phyloP scores from a whole-genome alignment of 768 basidiomycete species.

The Pholiota microspora region DNA sequence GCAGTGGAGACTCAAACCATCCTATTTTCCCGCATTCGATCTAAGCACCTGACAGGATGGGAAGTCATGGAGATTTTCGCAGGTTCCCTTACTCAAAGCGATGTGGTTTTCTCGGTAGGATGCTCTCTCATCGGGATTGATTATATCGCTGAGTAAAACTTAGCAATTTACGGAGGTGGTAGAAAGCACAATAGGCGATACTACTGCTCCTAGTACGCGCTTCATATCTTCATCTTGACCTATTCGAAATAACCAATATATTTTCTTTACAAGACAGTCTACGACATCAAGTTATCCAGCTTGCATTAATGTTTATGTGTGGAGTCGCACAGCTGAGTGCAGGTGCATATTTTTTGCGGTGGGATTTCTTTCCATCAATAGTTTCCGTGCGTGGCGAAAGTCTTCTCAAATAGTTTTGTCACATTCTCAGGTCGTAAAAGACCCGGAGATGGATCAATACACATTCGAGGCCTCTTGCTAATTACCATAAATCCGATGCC shows the following conservation, averaged over 20 bases:
- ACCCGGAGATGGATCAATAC: slow-evolving; percentile 50
- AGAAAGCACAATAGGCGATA: slow-evolving; percentile 44
- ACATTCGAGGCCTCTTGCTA: slow-evolving; percentile 64
- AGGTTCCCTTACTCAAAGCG: slow-evolving; percentile 56
- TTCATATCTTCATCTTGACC: neutral
- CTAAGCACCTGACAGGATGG: slow-evolving; percentile 64
- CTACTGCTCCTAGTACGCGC: slow-evolving; percentile 40
- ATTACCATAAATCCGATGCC: slow-evolving; percentile 73
- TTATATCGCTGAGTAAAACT: neutral
- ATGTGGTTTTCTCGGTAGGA: slow-evolving; percentile 52
- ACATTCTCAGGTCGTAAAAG: slow-evolving; percentile 48
- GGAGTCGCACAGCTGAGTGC: slow-evolving; percentile 63
- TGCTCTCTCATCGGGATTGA: neutral
- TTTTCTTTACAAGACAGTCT: slow-evolving; percentile 33
- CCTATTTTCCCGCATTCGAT: slow-evolving; percentile 44
- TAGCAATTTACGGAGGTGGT: slow-evolving; percentile 53
- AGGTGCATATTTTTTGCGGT: slow-evolving; percentile 67
- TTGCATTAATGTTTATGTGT: slow-evolving; percentile 57
- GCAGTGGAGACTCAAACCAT: slow-evolving; percentile 53
- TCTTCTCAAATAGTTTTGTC: neutral
- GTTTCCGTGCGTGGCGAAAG: slow-evolving; percentile 37
- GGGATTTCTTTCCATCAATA: slow-evolving; percentile 58
- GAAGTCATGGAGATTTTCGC: slow-evolving; percentile 72
- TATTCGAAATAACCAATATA: too few relatives aligned
- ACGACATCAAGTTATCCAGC: slow-evolving; percentile 54